A percentile compares a stretch with the other conserved stretches of the same genome.
Evolutionary conservation across 2,329 filamentous ascomycete genomes (phyloP).

Genomic region (Neonectria faginata): DNA sequence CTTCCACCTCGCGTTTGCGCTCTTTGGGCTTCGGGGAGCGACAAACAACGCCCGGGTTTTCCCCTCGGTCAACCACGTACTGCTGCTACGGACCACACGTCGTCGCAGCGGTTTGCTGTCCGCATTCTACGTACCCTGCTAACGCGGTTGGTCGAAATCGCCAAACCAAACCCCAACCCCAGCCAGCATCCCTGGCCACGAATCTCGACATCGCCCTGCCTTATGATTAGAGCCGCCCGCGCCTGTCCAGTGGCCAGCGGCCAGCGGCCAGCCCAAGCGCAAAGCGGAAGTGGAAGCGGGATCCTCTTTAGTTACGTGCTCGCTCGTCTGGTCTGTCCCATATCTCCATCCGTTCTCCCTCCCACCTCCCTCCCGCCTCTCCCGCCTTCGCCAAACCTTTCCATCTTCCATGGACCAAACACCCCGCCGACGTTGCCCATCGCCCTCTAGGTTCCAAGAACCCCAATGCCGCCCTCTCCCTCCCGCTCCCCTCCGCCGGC

Average conservation of each 20-base stretch:
- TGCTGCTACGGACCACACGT: no score
- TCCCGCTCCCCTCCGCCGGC: slow-evolving; percentile 41
- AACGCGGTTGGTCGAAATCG: slow-evolving; percentile 41
- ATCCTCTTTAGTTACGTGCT: slow-evolving; percentile 22
- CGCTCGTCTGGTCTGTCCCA: neutral
- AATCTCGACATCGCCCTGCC: slow-evolving; percentile 48
- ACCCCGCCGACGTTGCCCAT: slow-evolving; percentile 38
- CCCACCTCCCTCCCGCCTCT: slow-evolving; percentile 14
- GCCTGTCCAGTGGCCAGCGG: slow-evolving; percentile 25
- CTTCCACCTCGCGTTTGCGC: slow-evolving; percentile 6
- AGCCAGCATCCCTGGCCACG: slow-evolving; percentile 43
- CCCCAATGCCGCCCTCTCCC: slow-evolving; percentile 46
- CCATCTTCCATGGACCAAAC: slow-evolving; percentile 48
- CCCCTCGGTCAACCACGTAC: no score
- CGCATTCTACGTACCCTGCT: slow-evolving; percentile 32
- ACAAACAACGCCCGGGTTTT: no score
- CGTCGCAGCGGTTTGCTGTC: no score
- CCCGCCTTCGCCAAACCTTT: slow-evolving; percentile 37
- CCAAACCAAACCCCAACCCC: slow-evolving; percentile 22
- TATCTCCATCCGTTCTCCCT: slow-evolving; percentile 32
- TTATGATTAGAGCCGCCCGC: slow-evolving; percentile 47
- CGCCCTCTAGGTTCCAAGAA: slow-evolving; percentile 41
- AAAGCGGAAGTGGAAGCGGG: slow-evolving; percentile 15
- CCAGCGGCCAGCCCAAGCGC: neutral
- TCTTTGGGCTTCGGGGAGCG: no score